Percentiles rank a stretch among this genome's conserved stretches.
phyloP scores from a whole-genome alignment of 768 basidiomycete genomes.

The Russula sp. region DNA sequence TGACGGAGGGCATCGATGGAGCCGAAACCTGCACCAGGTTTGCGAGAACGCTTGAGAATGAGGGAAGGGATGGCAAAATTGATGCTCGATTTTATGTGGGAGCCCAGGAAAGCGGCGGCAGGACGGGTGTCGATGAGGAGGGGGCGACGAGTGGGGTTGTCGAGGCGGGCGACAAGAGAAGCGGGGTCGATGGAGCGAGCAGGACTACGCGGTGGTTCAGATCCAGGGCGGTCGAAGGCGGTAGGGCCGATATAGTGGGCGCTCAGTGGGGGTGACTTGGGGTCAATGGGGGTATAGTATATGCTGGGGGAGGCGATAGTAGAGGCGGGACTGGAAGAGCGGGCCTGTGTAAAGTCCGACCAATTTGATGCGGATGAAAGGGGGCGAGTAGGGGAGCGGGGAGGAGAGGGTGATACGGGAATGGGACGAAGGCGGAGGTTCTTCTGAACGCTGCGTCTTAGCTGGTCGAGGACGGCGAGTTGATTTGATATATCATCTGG shows the following conservation, averaged over 20 bases:
- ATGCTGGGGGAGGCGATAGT: constrained; percentile 36
- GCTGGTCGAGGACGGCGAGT: constrained; percentile 57
- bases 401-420: constrained; percentile 38
- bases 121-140: constrained; percentile 82
- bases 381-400: constrained; percentile 25
- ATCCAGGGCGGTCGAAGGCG: constrained; percentile 22
- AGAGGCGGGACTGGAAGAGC: constrained; percentile 43
- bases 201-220: constrained; percentile 26
- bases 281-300: constrained; percentile 51
- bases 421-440: constrained; percentile 78
- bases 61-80: constrained; percentile 88
- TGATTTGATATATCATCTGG: constrained; percentile 61
- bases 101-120: constrained; percentile 54
- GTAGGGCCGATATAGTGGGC: constrained; percentile 30
- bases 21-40: constrained; percentile 61
- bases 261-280: constrained; percentile 28
- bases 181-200: constrained; percentile 41
- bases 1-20: constrained; percentile 65
- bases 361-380: constrained; percentile 27
- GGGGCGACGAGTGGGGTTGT: constrained; percentile 42
- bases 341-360: constrained; percentile 30
- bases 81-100: constrained; percentile 62
- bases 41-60: constrained; percentile 79
- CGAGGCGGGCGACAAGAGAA: constrained; percentile 44
- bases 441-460: constrained; percentile 66